Evolutionary conservation across 495 filamentous ascomycete species (phyloP), one percentile per base, ranked within the genome.

Genomic region (Aspergillus olivimuriae): DNA sequence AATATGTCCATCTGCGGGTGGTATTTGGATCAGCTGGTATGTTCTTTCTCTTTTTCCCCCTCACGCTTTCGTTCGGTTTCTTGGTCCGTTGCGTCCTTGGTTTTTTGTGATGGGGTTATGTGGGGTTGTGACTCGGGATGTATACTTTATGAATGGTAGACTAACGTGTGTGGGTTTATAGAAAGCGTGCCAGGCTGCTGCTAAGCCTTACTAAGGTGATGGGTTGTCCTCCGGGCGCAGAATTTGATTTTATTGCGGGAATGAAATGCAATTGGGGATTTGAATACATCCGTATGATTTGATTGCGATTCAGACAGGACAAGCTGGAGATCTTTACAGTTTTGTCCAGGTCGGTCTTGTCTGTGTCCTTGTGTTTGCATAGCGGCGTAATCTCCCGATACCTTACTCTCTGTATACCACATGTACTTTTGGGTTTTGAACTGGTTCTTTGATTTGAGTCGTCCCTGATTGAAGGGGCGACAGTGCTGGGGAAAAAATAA

Each of bases 1-100:
- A 84, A 92, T 64, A 82, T 97, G 83, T 82, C 85, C 63, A 95
- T 95, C 56, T 98, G 92, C 71, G 81, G 83, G 49, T 98, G 92
- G 92, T 98, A 98, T 63, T 66, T 98, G 55, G 91, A 97, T 66
- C 92, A 98, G 78, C 73, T 98, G 63, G 75, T 81, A 66, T 39
- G 64, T 65, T 45, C 15, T 36, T 30, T 14, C 26, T 16, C 23
- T 38, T 33, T 22, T 35, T 35, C 12, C 26, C 12, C 26, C 26
- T 30, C 12, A n/a, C n/a, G n/a, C n/a, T n/a, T n/a, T n/a, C n/a
- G n/a, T n/a, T n/a, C n/a, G n/a, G n/a, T n/a, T n/a, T n/a, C n/a
- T n/a, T n/a, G n/a, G n/a, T n/a, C n/a, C n/a, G n/a, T n/a, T n/a
- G n/a, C n/a, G n/a, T n/a, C n/a, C n/a, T n/a, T n/a, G n/a, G n/a